Evolutionary conservation across 2,329 filamentous ascomycete species (phyloP).

Genomic region (Paraphaeosphaeria minitans): DNA sequence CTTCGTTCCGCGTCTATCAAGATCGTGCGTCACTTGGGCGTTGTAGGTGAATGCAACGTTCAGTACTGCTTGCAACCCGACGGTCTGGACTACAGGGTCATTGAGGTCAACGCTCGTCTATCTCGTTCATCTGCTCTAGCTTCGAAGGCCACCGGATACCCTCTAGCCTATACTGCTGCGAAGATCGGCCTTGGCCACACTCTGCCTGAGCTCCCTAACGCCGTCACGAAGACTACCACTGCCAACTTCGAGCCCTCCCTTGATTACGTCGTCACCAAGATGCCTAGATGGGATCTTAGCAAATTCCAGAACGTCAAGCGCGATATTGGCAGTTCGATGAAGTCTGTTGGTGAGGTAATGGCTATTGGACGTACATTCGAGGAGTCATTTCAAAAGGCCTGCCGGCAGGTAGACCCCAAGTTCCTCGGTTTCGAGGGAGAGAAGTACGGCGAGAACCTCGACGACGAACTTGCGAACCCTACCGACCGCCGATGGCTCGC

Average conservation of each 20-base stretch:
- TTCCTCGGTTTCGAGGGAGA: constrained; percentile 95
- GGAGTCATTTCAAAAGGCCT: constrained; percentile 98
- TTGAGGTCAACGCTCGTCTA: constrained; percentile 98
- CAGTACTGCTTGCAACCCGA: constrained; percentile 97
- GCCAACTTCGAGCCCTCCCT: constrained; percentile 98
- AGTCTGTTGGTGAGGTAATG: constrained; percentile 99
- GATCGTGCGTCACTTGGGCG: constrained; percentile 94
- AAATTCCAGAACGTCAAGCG: constrained; percentile 99
- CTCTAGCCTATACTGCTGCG: constrained; percentile 93
- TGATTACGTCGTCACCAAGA: constrained; percentile 98
- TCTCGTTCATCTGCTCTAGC: constrained; percentile 96
- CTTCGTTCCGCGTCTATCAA: constrained; percentile 96
- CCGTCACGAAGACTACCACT: constrained; percentile 97
- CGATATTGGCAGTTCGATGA: constrained; percentile 97
- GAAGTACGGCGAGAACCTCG: constrained; percentile 84
- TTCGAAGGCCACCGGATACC: constrained; percentile 97
- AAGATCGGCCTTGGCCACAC: constrained; percentile 98
- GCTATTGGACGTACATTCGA: constrained; percentile 98
- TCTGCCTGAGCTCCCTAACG: constrained; percentile 93
- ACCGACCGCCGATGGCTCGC: constrained; percentile 97
- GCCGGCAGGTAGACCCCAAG: constrained; percentile 91
- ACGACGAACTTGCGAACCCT: constrained; percentile 87
- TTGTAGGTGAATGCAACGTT: constrained; percentile 98
- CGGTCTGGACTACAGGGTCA: constrained; percentile 96
- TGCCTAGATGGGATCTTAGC: constrained; percentile 95